Evolutionary conservation across 805 yeast genomes (phyloP).

Genomic region (Candida michaelii): DNA sequence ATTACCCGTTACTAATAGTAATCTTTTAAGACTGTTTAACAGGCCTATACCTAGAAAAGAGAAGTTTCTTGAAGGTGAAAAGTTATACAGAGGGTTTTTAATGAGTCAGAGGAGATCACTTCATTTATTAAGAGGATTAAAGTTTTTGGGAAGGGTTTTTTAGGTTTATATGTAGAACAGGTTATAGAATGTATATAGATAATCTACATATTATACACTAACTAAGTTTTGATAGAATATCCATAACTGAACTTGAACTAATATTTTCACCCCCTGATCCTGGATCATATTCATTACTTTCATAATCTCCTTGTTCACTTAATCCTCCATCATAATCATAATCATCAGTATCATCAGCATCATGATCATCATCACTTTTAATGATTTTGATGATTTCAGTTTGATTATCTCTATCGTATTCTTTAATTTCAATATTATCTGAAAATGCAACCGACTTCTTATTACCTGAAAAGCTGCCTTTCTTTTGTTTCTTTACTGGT

Average conservation of each 20-base stretch:
- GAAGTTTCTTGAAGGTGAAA: constrained; percentile 10
- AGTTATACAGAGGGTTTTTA: constrained; percentile 5
- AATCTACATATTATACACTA: background rate
- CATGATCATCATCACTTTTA: constrained; percentile 23
- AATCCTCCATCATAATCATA: constrained; percentile 17
- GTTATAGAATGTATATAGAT: background rate
- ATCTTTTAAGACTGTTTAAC: constrained; percentile 11
- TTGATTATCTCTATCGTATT: constrained; percentile 39
- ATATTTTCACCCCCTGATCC: background rate
- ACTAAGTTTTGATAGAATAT: constrained; percentile 23
- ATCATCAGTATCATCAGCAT: constrained; percentile 16
- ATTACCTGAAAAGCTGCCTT: constrained; percentile 21
- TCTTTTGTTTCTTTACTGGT: constrained; percentile 7
- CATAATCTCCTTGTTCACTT: constrained; percentile 19
- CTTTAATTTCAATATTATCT: constrained; percentile 42
- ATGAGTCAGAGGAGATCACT: constrained; percentile 5
- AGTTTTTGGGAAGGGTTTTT: background rate
- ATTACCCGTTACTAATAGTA: constrained; percentile 12
- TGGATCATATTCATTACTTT: constrained; percentile 20
- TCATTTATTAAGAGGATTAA: background rate
- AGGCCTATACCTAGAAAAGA: constrained; percentile 10
- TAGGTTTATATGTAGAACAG: background rate
- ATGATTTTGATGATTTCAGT: constrained; percentile 21
- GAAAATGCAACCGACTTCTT: constrained; percentile 41
- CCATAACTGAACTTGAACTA: constrained; percentile 23